Base-by-base conservation (phyloP, 2,329 filamentous ascomycete species). In the Aureobasidium lini region DNA sequence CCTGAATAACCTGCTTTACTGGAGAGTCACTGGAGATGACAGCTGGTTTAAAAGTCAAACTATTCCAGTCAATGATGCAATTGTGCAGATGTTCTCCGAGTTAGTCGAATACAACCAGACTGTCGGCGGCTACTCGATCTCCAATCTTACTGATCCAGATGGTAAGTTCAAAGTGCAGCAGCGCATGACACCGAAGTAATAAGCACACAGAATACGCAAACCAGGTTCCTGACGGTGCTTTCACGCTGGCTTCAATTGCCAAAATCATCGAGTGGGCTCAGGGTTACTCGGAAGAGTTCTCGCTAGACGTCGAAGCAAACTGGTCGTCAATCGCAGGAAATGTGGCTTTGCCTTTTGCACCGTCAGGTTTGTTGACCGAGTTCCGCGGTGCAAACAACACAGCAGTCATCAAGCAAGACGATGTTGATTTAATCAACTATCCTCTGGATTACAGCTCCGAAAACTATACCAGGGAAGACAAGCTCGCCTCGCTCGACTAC, bases 71-170 rank as follows among this genome's bases (percentile, higher is more conserved):
- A 84, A 85, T 49, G 80, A 88, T 62, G 82, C 83, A 0, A 75
- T 85, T 42, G 84, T 85, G 0, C 79, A 81, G 1, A 78, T 87
- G 61, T 87, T 82, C 63, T 76, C 79, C 0, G 77, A 88, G 61
- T 62, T 88, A 0, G 70, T 89, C 1, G 75, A 79, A 46, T 83
- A 75, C 64, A 88, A 89, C 64, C 77, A 79, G 15, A 80, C 80
- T 0, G 75, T 73, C 4, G 79, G 77, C 66, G 75, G 75, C 1
- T 76, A 81, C 53, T 66, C 73, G 61, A 73, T 77, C 44, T 81
- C 73, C 13, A 87, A 90, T 63, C 85, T 87, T 72, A 90, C 87
- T 0, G 87, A 90, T 70, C 87, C 87, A 1, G 82, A 84, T 72
- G 66, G 75, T 71, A 11, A 49, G 50, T 29, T 6, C 7, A 28